Conservation (phyloP, 1,284 basidiomycete genomes). For the Sanghuangporus weigelae region DNA sequence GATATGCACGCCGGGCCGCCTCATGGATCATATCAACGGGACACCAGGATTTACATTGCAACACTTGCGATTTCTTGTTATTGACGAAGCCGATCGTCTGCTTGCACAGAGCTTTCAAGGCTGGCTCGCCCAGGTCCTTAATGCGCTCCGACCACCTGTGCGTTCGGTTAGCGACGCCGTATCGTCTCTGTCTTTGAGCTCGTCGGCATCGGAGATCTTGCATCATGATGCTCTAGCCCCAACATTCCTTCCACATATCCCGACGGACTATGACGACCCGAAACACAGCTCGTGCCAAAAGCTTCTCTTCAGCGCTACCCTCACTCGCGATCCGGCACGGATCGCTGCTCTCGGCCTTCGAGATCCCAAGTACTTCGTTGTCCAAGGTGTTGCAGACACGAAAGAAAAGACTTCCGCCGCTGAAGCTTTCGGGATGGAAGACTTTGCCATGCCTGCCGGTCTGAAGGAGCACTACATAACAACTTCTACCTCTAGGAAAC, state of each 20-base stretch:
- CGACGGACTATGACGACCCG: conserved; percentile 49
- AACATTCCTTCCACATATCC: conserved; percentile 39
- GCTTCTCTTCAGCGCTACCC: conserved; percentile 93
- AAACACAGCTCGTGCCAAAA: conserved; percentile 81
- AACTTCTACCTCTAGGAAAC: conserved; percentile 78
- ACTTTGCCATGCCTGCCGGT: conserved; percentile 78
- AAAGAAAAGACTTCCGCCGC: conserved; percentile 35
- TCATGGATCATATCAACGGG: conserved; percentile 89
- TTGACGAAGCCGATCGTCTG: conserved; percentile 96
- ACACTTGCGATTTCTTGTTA: conserved; percentile 90
- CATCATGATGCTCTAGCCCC: conserved; percentile 57
- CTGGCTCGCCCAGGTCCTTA: conserved; percentile 82
- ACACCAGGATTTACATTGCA: conserved; percentile 90
- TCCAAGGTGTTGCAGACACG: conserved; percentile 48
- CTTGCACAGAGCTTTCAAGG: conserved; percentile 95
- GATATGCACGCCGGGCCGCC: conserved; percentile 91
- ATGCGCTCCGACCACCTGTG: conserved; percentile 51
- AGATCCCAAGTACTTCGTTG: conserved; percentile 85
- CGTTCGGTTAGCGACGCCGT: background rate
- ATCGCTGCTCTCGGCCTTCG: conserved; percentile 79
- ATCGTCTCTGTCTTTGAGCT: background rate
- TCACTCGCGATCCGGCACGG: conserved; percentile 91
- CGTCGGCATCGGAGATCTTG: conserved; percentile 7
- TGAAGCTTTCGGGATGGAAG: conserved; percentile 51
- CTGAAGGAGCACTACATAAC: conserved; percentile 88